Percentiles rank a stretch among this genome's conserved stretches.
phyloP scores from a whole-genome alignment of 768 basidiomycete species.

The Russula olivacea region DNA sequence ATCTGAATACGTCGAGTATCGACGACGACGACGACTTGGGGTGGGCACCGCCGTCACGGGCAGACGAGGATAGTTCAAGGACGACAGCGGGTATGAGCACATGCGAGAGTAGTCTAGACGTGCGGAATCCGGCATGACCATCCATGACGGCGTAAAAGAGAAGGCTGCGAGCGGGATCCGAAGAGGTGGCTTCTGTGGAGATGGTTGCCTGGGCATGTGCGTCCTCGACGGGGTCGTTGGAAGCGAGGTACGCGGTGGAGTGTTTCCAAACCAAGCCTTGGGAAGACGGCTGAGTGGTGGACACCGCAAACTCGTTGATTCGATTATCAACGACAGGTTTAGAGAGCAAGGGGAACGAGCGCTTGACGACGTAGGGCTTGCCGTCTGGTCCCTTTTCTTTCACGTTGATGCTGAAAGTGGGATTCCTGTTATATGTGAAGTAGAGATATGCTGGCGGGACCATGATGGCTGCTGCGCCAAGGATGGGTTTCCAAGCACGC shows the following conservation, averaged over 20 bases:
- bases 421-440: constrained; percentile 36
- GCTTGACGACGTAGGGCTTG: constrained; percentile 47
- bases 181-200: constrained; percentile 53
- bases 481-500: constrained; percentile 62
- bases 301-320: constrained; percentile 48
- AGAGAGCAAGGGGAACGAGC: constrained; percentile 51
- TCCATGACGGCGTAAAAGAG: constrained; percentile 89
- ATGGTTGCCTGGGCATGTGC: constrained; percentile 68
- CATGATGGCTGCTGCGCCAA: constrained; percentile 47
- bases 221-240: constrained; percentile 93
- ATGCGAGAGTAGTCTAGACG: constrained; percentile 76
- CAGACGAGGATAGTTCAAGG: constrained; percentile 59
- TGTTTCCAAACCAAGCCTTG: constrained; percentile 64
- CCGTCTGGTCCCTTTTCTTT: constrained; percentile 54
- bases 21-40: constrained; percentile 25
- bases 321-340: constrained; percentile 50
- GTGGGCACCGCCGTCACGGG: constrained; percentile 33
- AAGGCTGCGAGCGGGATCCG: constrained; percentile 59
- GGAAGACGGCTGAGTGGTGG: constrained; percentile 43
- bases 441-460: constrained; percentile 56
- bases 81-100: constrained; percentile 81
- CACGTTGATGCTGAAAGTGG: constrained; percentile 54
- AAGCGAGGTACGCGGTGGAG: constrained; percentile 70
- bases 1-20: constrained; percentile 36
- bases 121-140: constrained; percentile 81